Evolutionary conservation across 208 protist species (phyloP).

Genomic region (Tritrichomonas musculus): DNA sequence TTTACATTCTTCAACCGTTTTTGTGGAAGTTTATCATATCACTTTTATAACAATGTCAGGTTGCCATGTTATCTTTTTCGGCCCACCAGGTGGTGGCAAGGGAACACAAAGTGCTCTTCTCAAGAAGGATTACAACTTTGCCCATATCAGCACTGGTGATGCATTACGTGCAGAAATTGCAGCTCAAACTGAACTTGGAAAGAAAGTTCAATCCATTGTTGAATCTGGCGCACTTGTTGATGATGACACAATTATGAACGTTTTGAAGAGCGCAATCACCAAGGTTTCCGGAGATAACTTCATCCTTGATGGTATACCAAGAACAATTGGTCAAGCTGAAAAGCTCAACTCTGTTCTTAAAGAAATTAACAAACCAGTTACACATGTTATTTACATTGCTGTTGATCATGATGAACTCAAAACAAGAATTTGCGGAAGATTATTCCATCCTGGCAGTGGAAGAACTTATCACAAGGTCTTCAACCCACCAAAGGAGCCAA

Average conservation of each 20-base stretch:
- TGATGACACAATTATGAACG: constrained; percentile 35
- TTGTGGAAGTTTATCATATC: too few relatives aligned
- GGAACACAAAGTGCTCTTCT: constrained; percentile 50
- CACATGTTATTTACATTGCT: constrained; percentile 41
- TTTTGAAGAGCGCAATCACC: background rate
- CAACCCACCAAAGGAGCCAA: constrained; percentile 42
- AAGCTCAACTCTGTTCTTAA: constrained; percentile 40
- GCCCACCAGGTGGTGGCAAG: constrained; percentile 37
- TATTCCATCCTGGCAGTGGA: constrained; percentile 45
- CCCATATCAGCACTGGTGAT: constrained; percentile 37
- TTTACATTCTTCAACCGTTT: too few relatives aligned
- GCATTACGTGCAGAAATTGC: constrained; percentile 25
- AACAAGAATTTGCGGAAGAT: constrained; percentile 46
- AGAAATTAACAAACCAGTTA: constrained; percentile 32
- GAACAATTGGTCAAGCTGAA: constrained; percentile 36
- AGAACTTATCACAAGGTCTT: constrained; percentile 50
- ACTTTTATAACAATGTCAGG: too few relatives aligned
- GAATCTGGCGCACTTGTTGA: constrained; percentile 29
- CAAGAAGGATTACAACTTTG: constrained; percentile 37
- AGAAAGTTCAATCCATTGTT: background rate
- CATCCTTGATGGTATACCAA: constrained; percentile 42
- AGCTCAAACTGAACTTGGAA: constrained; percentile 3
- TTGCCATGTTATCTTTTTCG: too few relatives aligned
- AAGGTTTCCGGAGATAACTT: constrained; percentile 19
- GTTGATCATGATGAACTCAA: constrained; percentile 22